Evolutionary conservation across 1,284 basidiomycete species (phyloP).

Genomic region (Pascua guehoae): DNA sequence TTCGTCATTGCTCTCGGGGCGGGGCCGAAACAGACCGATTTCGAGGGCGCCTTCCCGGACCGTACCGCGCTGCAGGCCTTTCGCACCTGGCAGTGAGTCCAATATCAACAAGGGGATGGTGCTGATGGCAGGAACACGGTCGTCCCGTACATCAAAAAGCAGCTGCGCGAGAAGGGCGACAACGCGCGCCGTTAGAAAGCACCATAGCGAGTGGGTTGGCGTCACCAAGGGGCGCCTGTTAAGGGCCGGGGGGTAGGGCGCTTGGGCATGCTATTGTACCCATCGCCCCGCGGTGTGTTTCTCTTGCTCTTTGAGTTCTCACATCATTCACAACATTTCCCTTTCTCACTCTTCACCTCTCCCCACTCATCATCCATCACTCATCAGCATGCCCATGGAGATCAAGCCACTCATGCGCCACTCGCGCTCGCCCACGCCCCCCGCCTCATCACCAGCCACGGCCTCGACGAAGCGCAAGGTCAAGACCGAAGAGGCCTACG

Average conservation of each 20-base stretch:
- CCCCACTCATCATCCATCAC: neutral
- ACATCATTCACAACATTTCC: too few species aligned
- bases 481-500: neutral
- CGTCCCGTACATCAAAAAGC: constrained; percentile 6
- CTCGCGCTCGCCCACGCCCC: neutral
- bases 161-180: neutral
- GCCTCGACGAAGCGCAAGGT: neutral
- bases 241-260: too few species aligned
- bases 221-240: too few species aligned
- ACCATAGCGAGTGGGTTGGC: too few species aligned
- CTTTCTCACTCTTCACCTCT: neutral
- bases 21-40: neutral
- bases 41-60: constrained; percentile 1
- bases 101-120: neutral
- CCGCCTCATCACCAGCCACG: neutral
- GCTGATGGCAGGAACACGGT: constrained; percentile 1
- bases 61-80: constrained; percentile 1
- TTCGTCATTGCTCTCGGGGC: neutral
- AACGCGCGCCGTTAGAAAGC: too few species aligned
- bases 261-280: too few species aligned
- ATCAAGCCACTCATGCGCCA: neutral
- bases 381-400: neutral
- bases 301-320: too few species aligned
- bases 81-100: neutral
- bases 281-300: too few species aligned